Base-by-base conservation (phyloP, 2,329 filamentous ascomycete species). In the Penicillium sp. region DNA sequence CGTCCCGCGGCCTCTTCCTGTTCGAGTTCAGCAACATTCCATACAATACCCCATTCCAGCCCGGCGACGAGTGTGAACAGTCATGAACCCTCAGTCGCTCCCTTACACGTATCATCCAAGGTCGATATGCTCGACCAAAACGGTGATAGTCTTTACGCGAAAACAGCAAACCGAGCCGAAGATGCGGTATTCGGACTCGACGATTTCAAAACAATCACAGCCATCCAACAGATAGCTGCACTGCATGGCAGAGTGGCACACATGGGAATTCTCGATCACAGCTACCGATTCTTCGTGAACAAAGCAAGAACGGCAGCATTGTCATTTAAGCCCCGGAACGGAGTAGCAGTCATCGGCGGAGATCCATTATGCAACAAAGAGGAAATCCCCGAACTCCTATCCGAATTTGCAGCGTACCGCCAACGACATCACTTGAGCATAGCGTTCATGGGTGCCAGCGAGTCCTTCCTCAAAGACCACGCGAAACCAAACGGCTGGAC, bases 191-290 rank as follows among this genome's bases (percentile, higher is more conserved):
- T 71, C 54, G 67, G 60, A 4, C 62, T 75, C 1, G 57, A 67
- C 10, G 72, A 75, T 41, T 70, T 75, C 54, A 62, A 65, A n/a
- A 70, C 71, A 0, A 64, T 73, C 47, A 64, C 65, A 8, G 68
- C 70, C 15, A 63, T 76, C 15, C 62, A 71, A 40, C 53, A 58
- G 1, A 66, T 78, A 1, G 68, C 74, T 2, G 63, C 62, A 5
- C 61, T 63, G 12, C 73, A 77, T 58, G 75, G 76, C 7, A 68
- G 69, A 17, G 73, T 77, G 1, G 76, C 76, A 6, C 74, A 78
- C 55, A 78, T 78, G 76, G 75, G 75, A 2, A 70, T 79, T n/a
- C 69, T 77, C 1, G 77, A 79, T 45, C 70, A 63, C 8, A 76
- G 72, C 48, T 78, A 78, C 55, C 68, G 62, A 6, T 74, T 78